Percentiles rank a stretch among this genome's conserved stretches.
phyloP scores from a whole-genome alignment of 371 early-diverging fungal species.

The Rhizomucor miehei region DNA sequence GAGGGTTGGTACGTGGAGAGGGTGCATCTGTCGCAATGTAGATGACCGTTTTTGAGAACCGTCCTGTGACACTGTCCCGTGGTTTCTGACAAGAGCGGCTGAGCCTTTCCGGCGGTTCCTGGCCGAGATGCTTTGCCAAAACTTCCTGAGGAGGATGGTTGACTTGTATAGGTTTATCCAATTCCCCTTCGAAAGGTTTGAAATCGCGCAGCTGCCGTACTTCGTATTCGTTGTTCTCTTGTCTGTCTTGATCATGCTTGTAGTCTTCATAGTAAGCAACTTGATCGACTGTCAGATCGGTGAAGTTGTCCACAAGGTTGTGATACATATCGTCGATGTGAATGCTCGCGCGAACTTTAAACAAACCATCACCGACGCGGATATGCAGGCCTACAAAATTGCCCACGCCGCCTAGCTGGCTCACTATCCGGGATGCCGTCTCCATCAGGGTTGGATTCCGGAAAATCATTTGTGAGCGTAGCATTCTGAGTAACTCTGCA shows the following conservation, averaged over 20 bases:
- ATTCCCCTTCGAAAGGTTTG: slow-evolving; percentile 9
- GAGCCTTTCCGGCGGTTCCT: slow-evolving; percentile 2
- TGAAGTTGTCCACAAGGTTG: slow-evolving; percentile 31
- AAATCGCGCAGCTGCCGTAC: slow-evolving; percentile 29
- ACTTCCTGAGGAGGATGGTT: slow-evolving; percentile 28
- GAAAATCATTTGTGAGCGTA: slow-evolving; percentile 51
- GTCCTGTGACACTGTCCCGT: slow-evolving; percentile 6
- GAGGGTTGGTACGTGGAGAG: slow-evolving; percentile 47
- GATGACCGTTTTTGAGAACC: slow-evolving; percentile 31
- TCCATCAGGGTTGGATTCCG: slow-evolving; percentile 43
- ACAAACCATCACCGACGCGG: slow-evolving; percentile 53
- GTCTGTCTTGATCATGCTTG: slow-evolving; percentile 36
- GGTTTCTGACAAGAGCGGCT: slow-evolving; percentile 2
- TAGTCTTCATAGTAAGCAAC: slow-evolving; percentile 20
- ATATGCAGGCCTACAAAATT: slow-evolving; percentile 53
- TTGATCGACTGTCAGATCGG: slow-evolving; percentile 33
- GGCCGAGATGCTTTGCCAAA: slow-evolving; percentile 24
- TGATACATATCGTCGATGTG: slow-evolving; percentile 47
- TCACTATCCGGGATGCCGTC: slow-evolving; percentile 34
- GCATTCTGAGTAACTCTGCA: slow-evolving; percentile 24
- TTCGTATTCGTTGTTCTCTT: slow-evolving; percentile 41
- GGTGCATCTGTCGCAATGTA: slow-evolving; percentile 63
- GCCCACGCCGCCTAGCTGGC: slow-evolving; percentile 39
- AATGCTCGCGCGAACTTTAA: slow-evolving; percentile 43
- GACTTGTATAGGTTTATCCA: slow-evolving; percentile 25